Conservation (phyloP, 139 green algal species). For the Spirogloea muscicola region DNA sequence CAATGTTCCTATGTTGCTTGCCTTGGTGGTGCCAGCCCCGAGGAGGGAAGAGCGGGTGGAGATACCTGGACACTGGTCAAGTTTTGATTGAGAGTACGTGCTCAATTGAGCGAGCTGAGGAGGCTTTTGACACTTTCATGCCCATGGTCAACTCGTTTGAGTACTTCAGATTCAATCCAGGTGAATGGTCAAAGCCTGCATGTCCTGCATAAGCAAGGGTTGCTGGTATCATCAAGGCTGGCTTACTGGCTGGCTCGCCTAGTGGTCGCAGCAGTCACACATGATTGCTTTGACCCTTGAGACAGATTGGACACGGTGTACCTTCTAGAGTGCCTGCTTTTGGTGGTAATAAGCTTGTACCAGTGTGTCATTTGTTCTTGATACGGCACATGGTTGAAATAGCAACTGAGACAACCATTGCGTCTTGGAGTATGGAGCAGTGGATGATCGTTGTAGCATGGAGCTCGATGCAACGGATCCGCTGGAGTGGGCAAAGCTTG, state of each 20-base stretch:
- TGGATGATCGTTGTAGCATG: constrained; percentile 42
- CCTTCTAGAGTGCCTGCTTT: too few species aligned
- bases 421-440: constrained; percentile 11
- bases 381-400: too few species aligned
- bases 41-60: constrained; percentile 37
- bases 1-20: not conserved
- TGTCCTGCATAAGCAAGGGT: too few species aligned
- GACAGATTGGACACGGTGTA: too few species aligned
- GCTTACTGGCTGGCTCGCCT: too few species aligned
- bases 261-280: too few species aligned
- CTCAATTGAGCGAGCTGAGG: constrained; percentile 27
- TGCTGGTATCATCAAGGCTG: too few species aligned
- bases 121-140: constrained; percentile 33
- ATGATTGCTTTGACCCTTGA: too few species aligned
- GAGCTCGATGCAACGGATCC: constrained; percentile 47
- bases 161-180: constrained; percentile 46
- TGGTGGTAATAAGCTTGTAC: too few species aligned
- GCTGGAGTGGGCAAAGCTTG: constrained; percentile 27
- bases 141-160: constrained; percentile 27
- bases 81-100: constrained; percentile 44
- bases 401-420: too few species aligned
- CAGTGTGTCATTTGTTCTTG: too few species aligned
- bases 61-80: constrained; percentile 39
- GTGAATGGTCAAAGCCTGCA: too few species aligned
- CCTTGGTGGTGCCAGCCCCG: not conserved